phyloP scores from a whole-genome alignment of 208 protist genomes.

The Wallacemonas collosoma region DNA sequence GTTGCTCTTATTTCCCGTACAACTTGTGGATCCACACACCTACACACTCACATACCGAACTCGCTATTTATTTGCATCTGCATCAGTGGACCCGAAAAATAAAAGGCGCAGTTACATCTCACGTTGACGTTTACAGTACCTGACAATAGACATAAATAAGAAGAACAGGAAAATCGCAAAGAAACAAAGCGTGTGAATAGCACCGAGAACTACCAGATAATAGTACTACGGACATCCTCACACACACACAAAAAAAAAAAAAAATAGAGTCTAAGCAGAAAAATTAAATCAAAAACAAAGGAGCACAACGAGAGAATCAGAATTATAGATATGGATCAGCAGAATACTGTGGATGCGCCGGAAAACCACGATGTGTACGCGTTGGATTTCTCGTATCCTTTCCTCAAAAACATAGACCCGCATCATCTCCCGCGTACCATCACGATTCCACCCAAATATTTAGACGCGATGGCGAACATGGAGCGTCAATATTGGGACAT shows the following conservation, averaged over 20 bases:
- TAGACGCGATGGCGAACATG: conserved; percentile 90
- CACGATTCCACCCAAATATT: conserved; percentile 68
- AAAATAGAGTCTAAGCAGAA: not conserved
- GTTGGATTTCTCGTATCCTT: conserved; percentile 73
- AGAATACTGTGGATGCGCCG: not conserved
- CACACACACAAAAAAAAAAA: conserved; percentile 5
- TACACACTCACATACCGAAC: conserved; percentile 8
- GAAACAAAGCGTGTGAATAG: no score
- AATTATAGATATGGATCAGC: conserved; percentile 4
- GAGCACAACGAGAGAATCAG: not conserved
- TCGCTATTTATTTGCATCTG: no score
- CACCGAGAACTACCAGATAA: no score
- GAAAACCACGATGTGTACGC: conserved; percentile 45
- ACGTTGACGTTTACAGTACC: no score
- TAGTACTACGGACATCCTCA: no score
- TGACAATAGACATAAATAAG: no score
- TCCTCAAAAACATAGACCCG: conserved; percentile 71
- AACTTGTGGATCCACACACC: conserved; percentile 3
- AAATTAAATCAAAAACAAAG: not conserved
- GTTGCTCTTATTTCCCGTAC: no score
- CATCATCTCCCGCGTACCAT: conserved; percentile 64
- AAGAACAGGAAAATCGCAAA: no score
- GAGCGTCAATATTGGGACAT: conserved; percentile 97
- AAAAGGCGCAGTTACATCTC: no score
- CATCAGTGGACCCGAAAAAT: no score